Conservation (phyloP, 1,139 yeast species). For the Candida sp. region DNA sequence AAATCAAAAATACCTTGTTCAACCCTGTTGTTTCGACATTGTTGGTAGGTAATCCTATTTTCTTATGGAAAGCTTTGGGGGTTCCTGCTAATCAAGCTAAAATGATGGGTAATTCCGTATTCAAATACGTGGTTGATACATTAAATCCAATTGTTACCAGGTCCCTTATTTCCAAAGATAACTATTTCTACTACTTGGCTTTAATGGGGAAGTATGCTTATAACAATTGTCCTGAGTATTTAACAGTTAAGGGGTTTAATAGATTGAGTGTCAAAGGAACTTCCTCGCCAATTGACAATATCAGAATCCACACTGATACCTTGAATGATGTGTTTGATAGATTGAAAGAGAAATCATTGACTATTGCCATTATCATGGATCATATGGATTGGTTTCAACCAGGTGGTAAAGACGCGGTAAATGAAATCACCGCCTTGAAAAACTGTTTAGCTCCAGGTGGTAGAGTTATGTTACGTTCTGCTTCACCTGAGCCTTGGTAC, state of each 20-base stretch:
- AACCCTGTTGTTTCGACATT: slow-evolving; percentile 66
- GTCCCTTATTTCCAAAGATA: slow-evolving; percentile 64
- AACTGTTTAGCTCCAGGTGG: slow-evolving; percentile 66
- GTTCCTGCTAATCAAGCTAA: slow-evolving; percentile 83
- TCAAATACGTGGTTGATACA: slow-evolving; percentile 72
- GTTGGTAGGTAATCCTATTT: slow-evolving; percentile 75
- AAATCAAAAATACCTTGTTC: slow-evolving; percentile 65
- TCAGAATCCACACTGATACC: slow-evolving; percentile 78
- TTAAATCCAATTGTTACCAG: slow-evolving; percentile 69
- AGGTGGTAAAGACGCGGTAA: slow-evolving; percentile 55
- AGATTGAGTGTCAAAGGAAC: slow-evolving; percentile 35
- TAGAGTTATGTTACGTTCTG: slow-evolving; percentile 73
- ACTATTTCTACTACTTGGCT: slow-evolving; percentile 74
- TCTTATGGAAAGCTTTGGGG: slow-evolving; percentile 84
- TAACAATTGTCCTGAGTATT: slow-evolving; percentile 73
- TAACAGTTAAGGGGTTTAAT: slow-evolving; percentile 56
- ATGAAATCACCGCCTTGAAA: slow-evolving; percentile 64
- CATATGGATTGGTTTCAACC: slow-evolving; percentile 92
- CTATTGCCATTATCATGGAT: slow-evolving; percentile 84
- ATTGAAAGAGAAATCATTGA: slow-evolving; percentile 56
- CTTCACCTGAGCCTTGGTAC: slow-evolving; percentile 76
- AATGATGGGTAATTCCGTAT: slow-evolving; percentile 71
- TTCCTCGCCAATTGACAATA: slow-evolving; percentile 52
- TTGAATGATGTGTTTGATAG: slow-evolving; percentile 72
- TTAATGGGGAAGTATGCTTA: slow-evolving; percentile 60